Conservation (phyloP, 345 rosid species). For the Citrus maxima region DNA sequence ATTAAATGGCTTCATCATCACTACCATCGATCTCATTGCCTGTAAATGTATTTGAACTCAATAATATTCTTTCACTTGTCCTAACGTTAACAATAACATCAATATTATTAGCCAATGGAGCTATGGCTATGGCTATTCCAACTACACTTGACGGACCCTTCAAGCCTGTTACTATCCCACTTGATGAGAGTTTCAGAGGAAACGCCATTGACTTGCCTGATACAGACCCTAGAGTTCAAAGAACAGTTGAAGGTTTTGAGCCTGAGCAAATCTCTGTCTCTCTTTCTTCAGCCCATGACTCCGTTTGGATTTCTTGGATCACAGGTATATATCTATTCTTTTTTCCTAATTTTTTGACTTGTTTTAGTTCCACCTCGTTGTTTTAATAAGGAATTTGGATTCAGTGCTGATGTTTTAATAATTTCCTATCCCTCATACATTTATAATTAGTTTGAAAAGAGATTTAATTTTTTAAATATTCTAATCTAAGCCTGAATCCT, state of each 20-base stretch:
- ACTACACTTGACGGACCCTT: constrained; percentile 79
- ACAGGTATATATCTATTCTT: constrained; percentile 41
- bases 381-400: no score
- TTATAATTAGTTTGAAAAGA: no score
- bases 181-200: constrained; percentile 58
- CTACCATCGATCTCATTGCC: background rate
- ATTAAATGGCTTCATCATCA: background rate
- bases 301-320: constrained; percentile 89
- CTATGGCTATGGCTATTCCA: constrained; percentile 10
- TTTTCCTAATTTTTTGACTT: background rate
- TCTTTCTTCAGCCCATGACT: constrained; percentile 56
- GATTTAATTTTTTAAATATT: no score
- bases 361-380: background rate
- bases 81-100: background rate
- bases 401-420: no score
- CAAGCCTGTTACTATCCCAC: constrained; percentile 61
- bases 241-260: constrained; percentile 35
- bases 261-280: constrained; percentile 85
- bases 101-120: constrained; percentile 5
- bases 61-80: background rate
- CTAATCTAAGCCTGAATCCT: no score
- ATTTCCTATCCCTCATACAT: no score
- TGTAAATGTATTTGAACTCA: no score
- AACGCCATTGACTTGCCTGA: constrained; percentile 74
- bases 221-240: constrained; percentile 52